Conservation (phyloP, 2,329 filamentous ascomycete species). For the Fonsecaea pugnacius region DNA sequence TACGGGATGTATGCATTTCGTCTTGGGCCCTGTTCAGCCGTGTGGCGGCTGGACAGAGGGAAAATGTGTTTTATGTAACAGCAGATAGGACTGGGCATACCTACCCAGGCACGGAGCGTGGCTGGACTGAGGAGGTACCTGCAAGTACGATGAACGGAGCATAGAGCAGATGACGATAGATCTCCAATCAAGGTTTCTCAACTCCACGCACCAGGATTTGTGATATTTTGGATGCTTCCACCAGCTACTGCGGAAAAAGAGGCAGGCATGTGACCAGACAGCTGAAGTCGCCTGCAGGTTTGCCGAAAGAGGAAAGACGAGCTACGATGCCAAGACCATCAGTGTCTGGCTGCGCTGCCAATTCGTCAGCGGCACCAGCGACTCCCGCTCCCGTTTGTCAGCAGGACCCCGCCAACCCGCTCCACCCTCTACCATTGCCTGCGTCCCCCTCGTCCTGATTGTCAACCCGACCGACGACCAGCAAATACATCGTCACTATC, state of each 20-base stretch:
- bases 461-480: neutral
- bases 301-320: constrained; percentile 6
- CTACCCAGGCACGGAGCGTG: neutral
- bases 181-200: constrained; percentile 20
- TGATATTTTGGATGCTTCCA: neutral
- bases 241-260: no score
- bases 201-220: constrained; percentile 5
- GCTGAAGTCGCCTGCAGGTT: neutral
- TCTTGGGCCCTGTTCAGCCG: constrained; percentile 2
- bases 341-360: constrained; percentile 3
- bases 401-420: neutral
- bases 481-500: neutral
- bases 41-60: neutral
- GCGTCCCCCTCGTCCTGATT: neutral
- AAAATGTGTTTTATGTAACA: neutral
- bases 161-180: constrained; percentile 19
- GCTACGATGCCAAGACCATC: neutral
- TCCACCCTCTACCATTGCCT: neutral
- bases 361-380: constrained; percentile 21
- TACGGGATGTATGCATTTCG: constrained; percentile 2
- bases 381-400: neutral
- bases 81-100: constrained; percentile 6
- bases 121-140: constrained; percentile 1
- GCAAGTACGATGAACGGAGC: constrained; percentile 11
- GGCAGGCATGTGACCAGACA: neutral